Base-by-base conservation (phyloP, 2,329 filamentous ascomycete species). In the Bipolaris cookei region DNA sequence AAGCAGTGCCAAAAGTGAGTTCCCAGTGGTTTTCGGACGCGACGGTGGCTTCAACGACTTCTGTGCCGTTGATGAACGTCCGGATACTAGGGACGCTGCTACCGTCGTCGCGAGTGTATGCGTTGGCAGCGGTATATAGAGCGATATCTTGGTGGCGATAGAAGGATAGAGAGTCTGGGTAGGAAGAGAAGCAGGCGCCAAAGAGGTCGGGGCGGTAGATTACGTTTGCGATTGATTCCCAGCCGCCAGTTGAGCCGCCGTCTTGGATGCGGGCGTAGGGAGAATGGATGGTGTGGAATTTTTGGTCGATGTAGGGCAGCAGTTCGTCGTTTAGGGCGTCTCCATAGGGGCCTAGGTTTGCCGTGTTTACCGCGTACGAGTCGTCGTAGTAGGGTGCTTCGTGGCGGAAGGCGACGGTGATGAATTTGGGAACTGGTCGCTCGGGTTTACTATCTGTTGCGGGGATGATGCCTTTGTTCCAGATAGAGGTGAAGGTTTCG, bases 311-410 rank as follows among this genome's bases (percentile, higher is more conserved):
- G 28, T 68, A 51, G 0, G 76, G 74, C 6, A 78, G 69, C 2
- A 78, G 65, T 47, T 78, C 76, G n/a, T 78, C 74, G 57, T 78
- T 78, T 62, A 78, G 70, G 1, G 75, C 75, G 21, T 77, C 75
- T 8, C 76, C 76, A 37, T 73, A 78, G 3, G 76, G 76, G 3
- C 76, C 76, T 6, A 78, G 62, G 44, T 78, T 78, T 2, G 75
- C 74, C 0, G 73, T 76, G 50, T 78, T 78, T 39, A 77, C 75
- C 0, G 70, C 75, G 51, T 77, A 77, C 0, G 74, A 77, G 48
- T 78, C 75, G 49, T 78, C 75, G 57, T 77, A 78, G 50, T 69
- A 77, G 0, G 75, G 70, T 0, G 68, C 59, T 59, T 78, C 75
- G 43, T 77, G 76, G n/a, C 76, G 73, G 59, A 77, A 75, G 1